phyloP scores from a whole-genome alignment of 176 grass and related monocot species.

The Guadua angustifolia region DNA sequence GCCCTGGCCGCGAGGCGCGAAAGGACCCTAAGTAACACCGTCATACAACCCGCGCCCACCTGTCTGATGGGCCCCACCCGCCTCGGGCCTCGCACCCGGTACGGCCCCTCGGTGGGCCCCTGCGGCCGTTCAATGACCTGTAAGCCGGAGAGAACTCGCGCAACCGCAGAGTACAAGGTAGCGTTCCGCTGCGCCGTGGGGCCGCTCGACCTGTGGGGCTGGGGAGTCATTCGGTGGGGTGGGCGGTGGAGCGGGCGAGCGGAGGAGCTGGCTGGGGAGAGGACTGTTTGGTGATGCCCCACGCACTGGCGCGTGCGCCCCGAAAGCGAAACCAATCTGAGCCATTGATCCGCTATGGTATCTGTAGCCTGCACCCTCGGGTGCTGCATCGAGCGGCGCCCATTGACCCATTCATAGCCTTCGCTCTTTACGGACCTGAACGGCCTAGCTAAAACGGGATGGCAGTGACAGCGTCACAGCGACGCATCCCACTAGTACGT shows the following conservation, averaged over 20 bases:
- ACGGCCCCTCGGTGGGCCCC: background rate
- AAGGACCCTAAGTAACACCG: background rate
- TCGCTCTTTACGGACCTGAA: background rate
- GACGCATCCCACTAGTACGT: background rate
- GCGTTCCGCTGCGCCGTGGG: background rate
- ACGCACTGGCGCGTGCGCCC: slow-evolving; percentile 47
- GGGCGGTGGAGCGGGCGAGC: background rate
- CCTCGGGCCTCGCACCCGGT: slow-evolving; percentile 27
- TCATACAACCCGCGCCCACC: background rate
- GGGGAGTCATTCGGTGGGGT: background rate
- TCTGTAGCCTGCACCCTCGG: slow-evolving; percentile 26
- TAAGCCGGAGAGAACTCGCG: background rate
- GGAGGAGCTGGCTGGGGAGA: background rate
- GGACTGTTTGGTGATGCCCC: slow-evolving; percentile 4
- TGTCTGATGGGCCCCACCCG: slow-evolving; percentile 6
- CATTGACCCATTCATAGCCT: slow-evolving; percentile 24
- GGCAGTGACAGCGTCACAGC: background rate
- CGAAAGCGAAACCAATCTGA: background rate
- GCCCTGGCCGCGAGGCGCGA: background rate
- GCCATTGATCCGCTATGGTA: slow-evolving; percentile 16
- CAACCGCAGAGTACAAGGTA: background rate
- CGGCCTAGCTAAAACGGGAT: background rate
- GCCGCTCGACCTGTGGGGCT: accelerated
- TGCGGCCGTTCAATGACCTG: background rate
- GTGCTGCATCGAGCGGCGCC: slow-evolving; percentile 18